phyloP scores from a whole-genome alignment of 1,139 yeast species.

The Kurtzmaniella quercitrusa region DNA sequence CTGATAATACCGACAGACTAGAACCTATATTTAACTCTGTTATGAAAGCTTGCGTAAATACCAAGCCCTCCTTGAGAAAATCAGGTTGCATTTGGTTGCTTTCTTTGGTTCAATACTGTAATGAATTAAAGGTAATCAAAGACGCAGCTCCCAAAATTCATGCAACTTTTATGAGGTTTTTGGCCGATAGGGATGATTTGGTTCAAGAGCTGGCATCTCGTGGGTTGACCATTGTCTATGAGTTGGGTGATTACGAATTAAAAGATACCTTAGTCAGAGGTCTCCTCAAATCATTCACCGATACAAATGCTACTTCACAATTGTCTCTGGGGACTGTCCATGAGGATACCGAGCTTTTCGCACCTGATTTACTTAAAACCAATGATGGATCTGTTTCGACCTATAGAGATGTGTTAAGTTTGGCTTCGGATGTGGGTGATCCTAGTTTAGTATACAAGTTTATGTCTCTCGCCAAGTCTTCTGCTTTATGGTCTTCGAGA shows the following conservation, averaged over 20 bases:
- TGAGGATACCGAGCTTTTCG: conserved; percentile 80
- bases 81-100: conserved; percentile 86
- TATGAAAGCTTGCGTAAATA: conserved; percentile 50
- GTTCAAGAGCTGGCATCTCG: conserved; percentile 90
- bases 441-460: conserved; percentile 91
- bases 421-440: conserved; percentile 94
- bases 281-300: conserved; percentile 77
- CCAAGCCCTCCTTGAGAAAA: conserved; percentile 71
- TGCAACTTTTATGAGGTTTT: conserved; percentile 64
- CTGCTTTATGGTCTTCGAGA: conserved; percentile 88
- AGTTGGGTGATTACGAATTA: conserved; percentile 64
- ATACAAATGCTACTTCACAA: conserved; percentile 47
- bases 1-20: conserved; percentile 21
- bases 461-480: conserved; percentile 86
- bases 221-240: conserved; percentile 80
- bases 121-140: conserved; percentile 40
- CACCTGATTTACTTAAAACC: conserved; percentile 73
- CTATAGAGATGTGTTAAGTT: conserved; percentile 74
- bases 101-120: conserved; percentile 73
- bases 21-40: conserved; percentile 41
- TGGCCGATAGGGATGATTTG: conserved; percentile 77
- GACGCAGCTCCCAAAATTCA: conserved; percentile 58
- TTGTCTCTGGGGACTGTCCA: conserved; percentile 67
- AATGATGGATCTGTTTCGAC: conserved; percentile 87
- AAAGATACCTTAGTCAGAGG: conserved; percentile 73